Evolutionary conservation across 2,329 filamentous ascomycete species (phyloP), one percentile per base, ranked within the genome.

Genomic region (Gliomastix tumulicola): DNA sequence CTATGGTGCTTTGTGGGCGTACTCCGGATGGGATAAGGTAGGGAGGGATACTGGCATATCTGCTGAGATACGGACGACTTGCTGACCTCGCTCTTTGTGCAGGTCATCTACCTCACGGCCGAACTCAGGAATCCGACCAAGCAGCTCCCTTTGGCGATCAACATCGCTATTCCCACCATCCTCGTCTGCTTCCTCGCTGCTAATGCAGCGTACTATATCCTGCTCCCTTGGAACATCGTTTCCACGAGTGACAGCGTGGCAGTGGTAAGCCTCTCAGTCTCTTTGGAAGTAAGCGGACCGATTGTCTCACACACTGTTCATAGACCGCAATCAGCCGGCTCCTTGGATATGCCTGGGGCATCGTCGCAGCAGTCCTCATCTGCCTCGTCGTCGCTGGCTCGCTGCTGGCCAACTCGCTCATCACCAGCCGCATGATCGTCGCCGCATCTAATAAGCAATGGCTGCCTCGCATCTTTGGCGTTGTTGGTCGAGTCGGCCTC

Each of bases 11-110:
- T 49, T 82, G 0, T 82, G 76, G 77, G 77, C 74, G 0, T 82
- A 80, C 41, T 77, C 73, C 1, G 78, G 78, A 1, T 82, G 78
- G 78, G 78, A 82, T 38, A 81, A 80, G 58, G 74, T 74, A 27
- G n/a, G n/a, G n/a, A n/a, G n/a, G n/a, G n/a, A n/a, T n/a, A n/a
- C n/a, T n/a, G n/a, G n/a, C n/a, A n/a, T n/a, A n/a, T n/a, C n/a
- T n/a, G n/a, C n/a, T n/a, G n/a, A n/a, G n/a, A n/a, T n/a, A n/a
- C n/a, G n/a, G n/a, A n/a, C 8, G 20, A 11, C 32, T 6, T 34
- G 15, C 22, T 36, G 16, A 30, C 25, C 22, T 25, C 21, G 17
- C 35, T 39, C 18, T 44, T 16, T 27, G 17, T n/a, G 25, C 6
- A 71, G 69, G 72, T 71, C 4, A 68, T 75, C 35, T 77, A 76